Base-by-base conservation (phyloP, 768 basidiomycete species). In the Naematelia aurantialba region DNA sequence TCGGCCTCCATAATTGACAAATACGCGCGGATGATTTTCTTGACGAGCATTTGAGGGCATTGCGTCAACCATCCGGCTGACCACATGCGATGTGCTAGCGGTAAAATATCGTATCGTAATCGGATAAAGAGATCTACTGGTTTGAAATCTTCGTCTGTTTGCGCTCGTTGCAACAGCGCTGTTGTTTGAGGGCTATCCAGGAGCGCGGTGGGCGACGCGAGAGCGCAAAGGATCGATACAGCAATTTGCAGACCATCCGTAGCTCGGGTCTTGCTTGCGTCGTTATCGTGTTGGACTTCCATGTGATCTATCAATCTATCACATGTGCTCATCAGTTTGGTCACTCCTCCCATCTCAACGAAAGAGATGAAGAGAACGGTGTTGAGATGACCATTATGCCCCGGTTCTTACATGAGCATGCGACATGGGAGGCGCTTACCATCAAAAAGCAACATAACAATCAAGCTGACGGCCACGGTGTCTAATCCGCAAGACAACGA, bases 181-280 rank as follows among this genome's bases (percentile, higher is more conserved):
- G 88, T 81, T 0, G 91, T 93, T 77, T 98, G 93, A 2, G 85
- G 82, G 5, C 90, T 89, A 58, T 97, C 92, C 55, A 91, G 82
- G 24, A 94, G 80, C 12, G 88, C 83, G 66, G 89, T 89, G 25
- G 89, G 83, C 1, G 88, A 86, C 24, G 91, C 81, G 45, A 98
- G 80, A 11, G 87, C 84, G 58, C 84, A 81, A 44, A 97, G 79
- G 45, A 94, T 80, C 63, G 88, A 85, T 34, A 94, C 80, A 0
- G 86, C 85, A 45, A 67, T 53, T 42, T 63, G 60, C 30, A 72
- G 22, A 8, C 63, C 57, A 12, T 48, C 59, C 8, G 51, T 55
- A 22, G 58, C 47, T 31, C 53, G 59, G 21, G 59, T 14, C 13
- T 47, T 3, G 22, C n/a, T 13, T 11, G n/a, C 24, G 8, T 39